Evolutionary conservation across 345 rosid genomes (phyloP).

Genomic region (Populus deltoides): DNA sequence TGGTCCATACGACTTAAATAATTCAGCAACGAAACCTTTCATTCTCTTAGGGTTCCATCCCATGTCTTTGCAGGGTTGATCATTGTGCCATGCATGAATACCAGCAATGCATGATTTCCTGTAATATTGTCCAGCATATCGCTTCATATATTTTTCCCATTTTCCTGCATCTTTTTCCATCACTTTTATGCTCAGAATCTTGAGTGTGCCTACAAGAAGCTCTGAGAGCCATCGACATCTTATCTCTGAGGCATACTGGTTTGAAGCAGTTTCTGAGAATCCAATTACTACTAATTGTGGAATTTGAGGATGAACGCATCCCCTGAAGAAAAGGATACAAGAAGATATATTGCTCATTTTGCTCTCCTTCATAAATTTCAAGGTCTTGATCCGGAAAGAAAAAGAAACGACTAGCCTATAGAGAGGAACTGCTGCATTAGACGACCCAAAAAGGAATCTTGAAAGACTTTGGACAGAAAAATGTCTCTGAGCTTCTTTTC

Average conservation of each 20-base stretch:
- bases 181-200: slow-evolving; percentile 29
- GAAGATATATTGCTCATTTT: background rate
- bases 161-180: slow-evolving; percentile 36
- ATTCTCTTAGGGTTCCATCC: slow-evolving; percentile 41
- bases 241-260: slow-evolving; percentile 37
- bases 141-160: slow-evolving; percentile 34
- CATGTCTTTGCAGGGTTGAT: slow-evolving; percentile 41
- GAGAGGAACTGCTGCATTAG: slow-evolving; percentile 29
- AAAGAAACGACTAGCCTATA: slow-evolving; percentile 34
- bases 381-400: background rate
- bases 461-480: slow-evolving; percentile 25
- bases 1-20: slow-evolving; percentile 42
- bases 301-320: slow-evolving; percentile 33
- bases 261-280: slow-evolving; percentile 35
- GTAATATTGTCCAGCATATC: slow-evolving; percentile 22
- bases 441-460: slow-evolving; percentile 27
- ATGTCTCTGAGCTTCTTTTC: slow-evolving; percentile 36
- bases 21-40: slow-evolving; percentile 27
- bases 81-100: slow-evolving; percentile 45
- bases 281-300: slow-evolving; percentile 44
- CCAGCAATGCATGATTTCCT: slow-evolving; percentile 32
- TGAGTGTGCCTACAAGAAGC: slow-evolving; percentile 33
- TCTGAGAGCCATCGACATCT: slow-evolving; percentile 40
- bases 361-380: no score
- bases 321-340: slow-evolving; percentile 20